Evolutionary conservation across 2,329 filamentous ascomycete genomes (phyloP).

Genomic region (Cercospora sojina): DNA sequence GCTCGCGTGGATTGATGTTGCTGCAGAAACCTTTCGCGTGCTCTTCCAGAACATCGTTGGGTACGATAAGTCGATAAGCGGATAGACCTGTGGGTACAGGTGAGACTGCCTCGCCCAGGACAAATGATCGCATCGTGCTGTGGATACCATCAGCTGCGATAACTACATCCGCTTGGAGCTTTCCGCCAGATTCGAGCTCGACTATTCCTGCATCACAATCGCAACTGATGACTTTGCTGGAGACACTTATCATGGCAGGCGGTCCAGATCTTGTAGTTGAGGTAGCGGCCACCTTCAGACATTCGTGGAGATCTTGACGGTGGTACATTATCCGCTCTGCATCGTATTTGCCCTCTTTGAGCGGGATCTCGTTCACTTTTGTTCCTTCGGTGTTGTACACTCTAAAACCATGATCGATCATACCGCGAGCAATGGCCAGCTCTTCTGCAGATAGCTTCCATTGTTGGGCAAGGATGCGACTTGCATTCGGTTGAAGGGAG

Average conservation of each 20-base stretch:
- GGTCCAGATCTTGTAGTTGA: conserved; percentile 25
- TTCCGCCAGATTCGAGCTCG: conserved; percentile 39
- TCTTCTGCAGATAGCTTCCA: conserved; percentile 35
- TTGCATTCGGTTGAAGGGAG: conserved; percentile 46
- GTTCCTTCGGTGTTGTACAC: conserved; percentile 39
- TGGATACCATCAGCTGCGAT: conserved; percentile 44
- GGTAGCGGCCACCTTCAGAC: conserved; percentile 33
- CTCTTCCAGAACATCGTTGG: conserved; percentile 27
- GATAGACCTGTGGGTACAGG: conserved; percentile 41
- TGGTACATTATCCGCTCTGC: conserved; percentile 46
- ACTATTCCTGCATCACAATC: conserved; percentile 33
- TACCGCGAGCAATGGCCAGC: conserved; percentile 36
- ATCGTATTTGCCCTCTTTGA: conserved; percentile 37
- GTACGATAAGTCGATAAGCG: conserved; percentile 43
- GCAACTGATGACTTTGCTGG: conserved; percentile 29
- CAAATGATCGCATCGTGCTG: conserved; percentile 28
- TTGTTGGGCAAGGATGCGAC: conserved; percentile 36
- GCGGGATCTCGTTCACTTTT: conserved; percentile 37
- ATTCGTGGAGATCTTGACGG: conserved; percentile 44
- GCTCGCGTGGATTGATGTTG: conserved; percentile 38
- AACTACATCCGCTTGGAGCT: conserved; percentile 36
- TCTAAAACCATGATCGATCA: conserved; percentile 41
- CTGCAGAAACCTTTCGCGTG: conserved; percentile 25
- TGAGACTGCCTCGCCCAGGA: conserved; percentile 27
- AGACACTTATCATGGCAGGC: conserved; percentile 34